phyloP scores from a whole-genome alignment of 257 asterid genomes.

The Penstemon newberryi region DNA sequence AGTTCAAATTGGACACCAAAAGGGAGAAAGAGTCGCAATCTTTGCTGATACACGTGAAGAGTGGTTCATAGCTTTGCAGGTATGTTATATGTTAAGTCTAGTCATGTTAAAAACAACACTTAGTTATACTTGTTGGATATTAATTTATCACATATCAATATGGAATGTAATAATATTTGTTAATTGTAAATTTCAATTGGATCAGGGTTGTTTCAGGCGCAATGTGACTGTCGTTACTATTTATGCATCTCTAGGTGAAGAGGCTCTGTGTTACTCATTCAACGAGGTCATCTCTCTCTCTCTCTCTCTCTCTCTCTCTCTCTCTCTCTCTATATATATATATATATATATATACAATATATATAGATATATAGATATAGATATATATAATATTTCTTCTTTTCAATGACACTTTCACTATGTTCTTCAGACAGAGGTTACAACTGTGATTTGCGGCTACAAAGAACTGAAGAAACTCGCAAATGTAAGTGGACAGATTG shows the following conservation, averaged over 20 bases:
- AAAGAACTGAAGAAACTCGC: conserved; percentile 85
- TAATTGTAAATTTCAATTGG: conserved; percentile 29
- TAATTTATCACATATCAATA: too few species aligned
- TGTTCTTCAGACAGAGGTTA: conserved; percentile 90
- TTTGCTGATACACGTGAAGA: conserved; percentile 96
- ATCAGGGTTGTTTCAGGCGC: conserved; percentile 95
- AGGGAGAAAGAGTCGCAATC: conserved; percentile 86
- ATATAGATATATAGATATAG: too few species aligned
- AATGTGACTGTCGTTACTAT: conserved; percentile 94
- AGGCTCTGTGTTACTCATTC: conserved; percentile 89
- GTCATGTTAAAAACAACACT: too few species aligned
- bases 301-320: conserved; percentile 9
- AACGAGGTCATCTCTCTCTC: conserved; percentile 94
- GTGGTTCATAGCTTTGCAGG: conserved; percentile 98
- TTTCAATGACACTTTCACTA: conserved; percentile 15
- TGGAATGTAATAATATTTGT: neutral
- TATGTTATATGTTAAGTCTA: conserved; percentile 25
- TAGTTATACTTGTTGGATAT: too few species aligned
- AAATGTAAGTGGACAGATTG: conserved; percentile 84
- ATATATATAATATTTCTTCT: neutral
- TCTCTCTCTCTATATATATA: too few species aligned
- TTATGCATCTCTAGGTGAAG: conserved; percentile 96
- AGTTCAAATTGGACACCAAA: conserved; percentile 81
- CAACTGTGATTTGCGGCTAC: conserved; percentile 90
- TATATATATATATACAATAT: too few species aligned